Conservation (phyloP, 192 early-diverging fungal genomes). For the Linnemannia elongata region DNA sequence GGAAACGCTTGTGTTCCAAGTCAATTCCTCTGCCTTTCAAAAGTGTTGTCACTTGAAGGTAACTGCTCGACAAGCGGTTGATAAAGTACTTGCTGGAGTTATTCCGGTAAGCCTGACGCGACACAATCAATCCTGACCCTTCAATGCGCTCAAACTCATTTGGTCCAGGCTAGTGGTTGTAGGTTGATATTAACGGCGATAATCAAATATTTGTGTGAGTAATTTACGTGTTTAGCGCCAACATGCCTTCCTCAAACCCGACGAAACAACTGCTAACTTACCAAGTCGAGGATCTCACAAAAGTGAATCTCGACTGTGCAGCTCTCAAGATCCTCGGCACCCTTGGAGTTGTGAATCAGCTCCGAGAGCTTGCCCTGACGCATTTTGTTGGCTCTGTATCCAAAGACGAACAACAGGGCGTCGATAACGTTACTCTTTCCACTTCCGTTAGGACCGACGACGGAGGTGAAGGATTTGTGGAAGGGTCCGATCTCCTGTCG, state of each 20-base stretch:
- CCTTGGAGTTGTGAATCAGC: conserved; percentile 94
- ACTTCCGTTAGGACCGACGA: conserved; percentile 98
- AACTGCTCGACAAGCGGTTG: conserved; percentile 75
- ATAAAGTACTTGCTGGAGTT: conserved; percentile 85
- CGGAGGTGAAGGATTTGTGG: conserved; percentile 86
- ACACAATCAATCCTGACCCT: conserved; percentile 81
- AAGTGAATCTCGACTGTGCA: conserved; percentile 97
- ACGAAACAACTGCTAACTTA: conserved; percentile 27
- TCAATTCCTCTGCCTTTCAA: conserved; percentile 91
- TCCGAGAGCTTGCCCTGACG: conserved; percentile 95
- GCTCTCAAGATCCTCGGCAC: conserved; percentile 73
- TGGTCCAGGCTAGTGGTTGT: conserved; percentile 64
- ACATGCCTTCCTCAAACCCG: neutral
- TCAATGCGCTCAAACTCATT: conserved; percentile 73
- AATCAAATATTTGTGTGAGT: neutral
- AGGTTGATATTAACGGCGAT: neutral
- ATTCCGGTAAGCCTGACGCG: conserved; percentile 77
- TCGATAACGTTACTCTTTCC: conserved; percentile 99
- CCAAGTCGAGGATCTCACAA: conserved; percentile 88
- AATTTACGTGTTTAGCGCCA: no score
- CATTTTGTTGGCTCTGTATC: conserved; percentile 97
- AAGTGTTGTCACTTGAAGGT: conserved; percentile 86
- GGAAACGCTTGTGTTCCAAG: conserved; percentile 97
- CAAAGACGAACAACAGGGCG: conserved; percentile 97
- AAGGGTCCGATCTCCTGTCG: conserved; percentile 95